phyloP scores from a whole-genome alignment of 164 flowering plant genomes.

The Sedum album region DNA sequence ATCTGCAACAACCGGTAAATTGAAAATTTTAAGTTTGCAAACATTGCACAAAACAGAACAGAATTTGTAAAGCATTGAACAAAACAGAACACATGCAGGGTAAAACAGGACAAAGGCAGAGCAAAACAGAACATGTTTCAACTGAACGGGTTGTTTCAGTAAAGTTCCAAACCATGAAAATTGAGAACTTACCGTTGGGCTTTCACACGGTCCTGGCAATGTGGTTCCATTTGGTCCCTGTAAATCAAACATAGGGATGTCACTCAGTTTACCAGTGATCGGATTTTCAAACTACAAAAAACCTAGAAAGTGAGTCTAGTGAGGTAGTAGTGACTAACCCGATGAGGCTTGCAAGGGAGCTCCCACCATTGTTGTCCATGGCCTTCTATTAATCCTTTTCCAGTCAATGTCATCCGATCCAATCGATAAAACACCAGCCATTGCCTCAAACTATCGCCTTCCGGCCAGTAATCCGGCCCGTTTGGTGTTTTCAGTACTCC shows the following conservation, averaged over 20 bases:
- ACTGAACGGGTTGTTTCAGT: not conserved
- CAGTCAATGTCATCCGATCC: constrained; percentile 58
- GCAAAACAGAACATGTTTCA: not conserved
- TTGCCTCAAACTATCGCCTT: constrained; percentile 60
- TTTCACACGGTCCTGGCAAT: too few species aligned
- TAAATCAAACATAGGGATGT: constrained; percentile 8
- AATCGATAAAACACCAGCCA: constrained; percentile 84
- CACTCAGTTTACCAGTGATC: too few species aligned
- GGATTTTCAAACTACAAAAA: too few species aligned
- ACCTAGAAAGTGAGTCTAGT: not conserved
- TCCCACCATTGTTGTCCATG: constrained; percentile 88
- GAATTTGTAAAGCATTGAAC: too few species aligned
- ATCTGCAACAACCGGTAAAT: too few species aligned
- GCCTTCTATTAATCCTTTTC: constrained; percentile 81
- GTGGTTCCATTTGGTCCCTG: constrained; percentile 91
- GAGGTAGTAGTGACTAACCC: constrained; percentile 33
- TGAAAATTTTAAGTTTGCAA: too few species aligned
- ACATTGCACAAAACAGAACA: too few species aligned
- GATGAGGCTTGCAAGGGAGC: too few species aligned
- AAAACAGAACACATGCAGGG: too few species aligned
- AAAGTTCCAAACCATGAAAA: too few species aligned
- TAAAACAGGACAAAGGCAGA: not conserved
- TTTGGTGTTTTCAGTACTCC: too few species aligned
- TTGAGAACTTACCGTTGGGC: too few species aligned
- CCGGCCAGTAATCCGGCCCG: constrained; percentile 89